A percentile compares a stretch with the other conserved stretches of the same genome.
phyloP scores from a whole-genome alignment of 176 grass and related monocot species.

The Musa beccarii region DNA sequence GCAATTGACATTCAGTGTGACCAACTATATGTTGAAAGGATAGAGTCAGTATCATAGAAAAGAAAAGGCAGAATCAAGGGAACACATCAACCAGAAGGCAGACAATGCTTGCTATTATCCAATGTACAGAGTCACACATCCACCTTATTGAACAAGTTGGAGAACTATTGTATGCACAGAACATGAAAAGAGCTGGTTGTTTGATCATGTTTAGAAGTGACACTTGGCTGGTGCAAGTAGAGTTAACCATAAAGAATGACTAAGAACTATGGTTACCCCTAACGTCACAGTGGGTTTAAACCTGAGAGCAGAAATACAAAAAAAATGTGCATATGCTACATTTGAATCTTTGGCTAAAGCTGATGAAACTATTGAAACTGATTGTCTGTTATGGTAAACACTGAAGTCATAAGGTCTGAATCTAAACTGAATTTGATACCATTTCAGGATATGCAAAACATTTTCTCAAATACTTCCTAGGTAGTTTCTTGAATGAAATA shows the following conservation, averaged over 20 bases:
- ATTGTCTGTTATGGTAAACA: too few relatives aligned
- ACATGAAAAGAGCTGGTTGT: background rate
- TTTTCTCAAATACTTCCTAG: too few relatives aligned
- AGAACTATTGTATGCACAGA: background rate
- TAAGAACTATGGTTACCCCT: background rate
- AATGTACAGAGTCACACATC: background rate
- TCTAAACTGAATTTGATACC: too few relatives aligned
- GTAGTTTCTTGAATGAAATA: too few relatives aligned
- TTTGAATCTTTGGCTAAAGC: too few relatives aligned
- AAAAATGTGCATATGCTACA: too few relatives aligned
- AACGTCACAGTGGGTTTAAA: too few relatives aligned
- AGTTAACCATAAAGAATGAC: background rate
- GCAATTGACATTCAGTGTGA: background rate
- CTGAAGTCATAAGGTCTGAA: background rate
- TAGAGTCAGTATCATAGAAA: background rate
- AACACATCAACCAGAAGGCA: background rate
- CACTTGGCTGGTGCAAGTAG: background rate
- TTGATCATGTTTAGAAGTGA: too few relatives aligned
- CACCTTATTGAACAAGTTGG: background rate
- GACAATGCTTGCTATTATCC: background rate
- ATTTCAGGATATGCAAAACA: too few relatives aligned
- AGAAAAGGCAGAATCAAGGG: background rate
- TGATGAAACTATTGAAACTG: too few relatives aligned
- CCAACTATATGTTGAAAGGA: background rate
- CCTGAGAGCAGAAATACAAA: too few relatives aligned